These are phyloP conservation scores for Beauveria sp. DNA, from an alignment of 2,329 filamentous ascomycete genomes.

Conservation along the genomic window DNA sequence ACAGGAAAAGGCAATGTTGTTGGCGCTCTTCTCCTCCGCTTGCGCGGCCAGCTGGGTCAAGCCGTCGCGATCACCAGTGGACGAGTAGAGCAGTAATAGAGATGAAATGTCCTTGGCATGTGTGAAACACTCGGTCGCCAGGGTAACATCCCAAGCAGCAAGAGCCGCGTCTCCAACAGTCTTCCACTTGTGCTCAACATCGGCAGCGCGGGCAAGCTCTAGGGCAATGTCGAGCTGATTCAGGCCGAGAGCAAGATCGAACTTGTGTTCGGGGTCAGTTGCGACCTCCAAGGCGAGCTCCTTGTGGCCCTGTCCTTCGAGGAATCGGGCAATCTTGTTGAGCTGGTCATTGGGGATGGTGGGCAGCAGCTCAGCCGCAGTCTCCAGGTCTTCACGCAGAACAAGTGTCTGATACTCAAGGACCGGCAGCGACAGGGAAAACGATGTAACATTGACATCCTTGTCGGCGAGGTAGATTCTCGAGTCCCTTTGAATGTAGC, in stretches of 20 bases:
- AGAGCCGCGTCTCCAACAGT: constrained; percentile 89
- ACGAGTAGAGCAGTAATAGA: constrained; percentile 78
- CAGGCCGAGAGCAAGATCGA: constrained; percentile 79
- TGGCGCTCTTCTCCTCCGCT: constrained; percentile 67
- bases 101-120: constrained; percentile 87
- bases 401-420: constrained; percentile 97
- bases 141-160: constrained; percentile 72
- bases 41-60: constrained; percentile 64
- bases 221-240: constrained; percentile 80
- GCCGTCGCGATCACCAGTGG: constrained; percentile 71
- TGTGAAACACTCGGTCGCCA: constrained; percentile 89
- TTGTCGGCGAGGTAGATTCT: constrained; percentile 93
- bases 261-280: constrained; percentile 92
- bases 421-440: constrained; percentile 81
- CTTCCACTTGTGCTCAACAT: constrained; percentile 98
- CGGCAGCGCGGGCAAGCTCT: constrained; percentile 71
- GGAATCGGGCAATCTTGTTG: constrained; percentile 95
- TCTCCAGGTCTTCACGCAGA: constrained; percentile 85
- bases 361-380: constrained; percentile 74
- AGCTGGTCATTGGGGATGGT: constrained; percentile 87
- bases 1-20: constrained; percentile 90
- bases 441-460: constrained; percentile 86
- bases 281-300: constrained; percentile 91
- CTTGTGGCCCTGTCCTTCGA: constrained; percentile 96
- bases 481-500: constrained; percentile 93